phyloP scores from a whole-genome alignment of 164 flowering plant genomes.

The Stephania cephalantha region DNA sequence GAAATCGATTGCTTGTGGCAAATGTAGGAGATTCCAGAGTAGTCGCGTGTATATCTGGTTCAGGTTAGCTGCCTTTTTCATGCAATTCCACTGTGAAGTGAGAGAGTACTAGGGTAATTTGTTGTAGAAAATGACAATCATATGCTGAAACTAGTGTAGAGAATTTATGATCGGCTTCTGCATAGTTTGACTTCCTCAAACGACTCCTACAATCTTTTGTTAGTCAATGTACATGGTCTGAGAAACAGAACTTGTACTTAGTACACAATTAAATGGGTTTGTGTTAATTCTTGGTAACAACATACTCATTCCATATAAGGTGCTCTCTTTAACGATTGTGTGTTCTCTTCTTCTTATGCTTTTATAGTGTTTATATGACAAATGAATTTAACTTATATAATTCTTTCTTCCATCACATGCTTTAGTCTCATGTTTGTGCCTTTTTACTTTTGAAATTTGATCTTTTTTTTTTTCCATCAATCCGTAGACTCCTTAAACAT shows the following conservation, averaged over 20 bases:
- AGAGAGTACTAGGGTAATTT: constrained; percentile 6
- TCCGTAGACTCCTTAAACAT: no score
- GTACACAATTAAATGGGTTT: background rate
- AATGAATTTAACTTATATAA: background rate
- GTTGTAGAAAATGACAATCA: background rate
- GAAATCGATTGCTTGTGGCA: constrained; percentile 60
- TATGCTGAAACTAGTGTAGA: background rate
- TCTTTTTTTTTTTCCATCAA: background rate
- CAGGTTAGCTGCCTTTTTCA: constrained; percentile 41
- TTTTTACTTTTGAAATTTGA: background rate
- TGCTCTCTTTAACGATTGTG: background rate
- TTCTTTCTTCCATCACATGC: background rate
- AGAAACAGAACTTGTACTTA: background rate
- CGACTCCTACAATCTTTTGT: no score
- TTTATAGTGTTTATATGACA: background rate
- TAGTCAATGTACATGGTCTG: background rate
- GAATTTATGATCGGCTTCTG: background rate
- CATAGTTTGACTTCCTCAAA: background rate
- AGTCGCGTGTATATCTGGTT: constrained; percentile 63
- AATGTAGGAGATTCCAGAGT: constrained; percentile 92
- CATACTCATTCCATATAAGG: background rate
- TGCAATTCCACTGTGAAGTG: constrained; percentile 3
- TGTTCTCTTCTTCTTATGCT: background rate
- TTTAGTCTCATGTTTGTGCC: background rate
- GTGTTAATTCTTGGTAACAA: background rate